phyloP scores from a whole-genome alignment of 257 asterid species.

The Eucommia ulmoides region DNA sequence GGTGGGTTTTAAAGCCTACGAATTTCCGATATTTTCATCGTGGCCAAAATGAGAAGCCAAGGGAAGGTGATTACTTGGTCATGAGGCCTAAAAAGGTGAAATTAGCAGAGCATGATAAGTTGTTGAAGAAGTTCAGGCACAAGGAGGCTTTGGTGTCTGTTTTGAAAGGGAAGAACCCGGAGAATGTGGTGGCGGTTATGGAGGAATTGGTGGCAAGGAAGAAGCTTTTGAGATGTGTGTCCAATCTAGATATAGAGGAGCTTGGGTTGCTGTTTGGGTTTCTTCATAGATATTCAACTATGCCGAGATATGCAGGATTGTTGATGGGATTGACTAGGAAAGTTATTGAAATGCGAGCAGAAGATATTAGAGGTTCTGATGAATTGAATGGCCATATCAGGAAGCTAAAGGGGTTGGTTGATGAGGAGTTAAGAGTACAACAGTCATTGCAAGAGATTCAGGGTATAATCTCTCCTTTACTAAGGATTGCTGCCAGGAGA shows the following conservation, averaged over 20 bases:
- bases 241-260: constrained; percentile 58
- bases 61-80: constrained; percentile 55
- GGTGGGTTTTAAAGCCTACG: constrained; percentile 55
- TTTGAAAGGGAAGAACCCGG: constrained; percentile 49
- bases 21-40: constrained; percentile 76
- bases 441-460: background rate
- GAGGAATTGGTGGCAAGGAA: constrained; percentile 84
- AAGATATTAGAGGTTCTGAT: background rate
- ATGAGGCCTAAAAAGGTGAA: constrained; percentile 58
- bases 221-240: constrained; percentile 56
- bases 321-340: background rate
- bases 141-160: constrained; percentile 70
- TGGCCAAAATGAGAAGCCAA: constrained; percentile 73
- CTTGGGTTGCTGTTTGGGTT: constrained; percentile 51
- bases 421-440: background rate
- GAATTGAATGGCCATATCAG: no score
- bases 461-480: background rate
- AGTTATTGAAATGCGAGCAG: background rate
- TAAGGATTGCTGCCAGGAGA: no score
- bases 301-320: constrained; percentile 37
- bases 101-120: constrained; percentile 60
- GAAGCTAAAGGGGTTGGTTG: background rate
- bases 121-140: constrained; percentile 76
- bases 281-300: constrained; percentile 60
- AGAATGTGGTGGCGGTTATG: constrained; percentile 70